Conservation (phyloP, 192 early-diverging fungal species). For the Rhizophlyctis rosea region DNA sequence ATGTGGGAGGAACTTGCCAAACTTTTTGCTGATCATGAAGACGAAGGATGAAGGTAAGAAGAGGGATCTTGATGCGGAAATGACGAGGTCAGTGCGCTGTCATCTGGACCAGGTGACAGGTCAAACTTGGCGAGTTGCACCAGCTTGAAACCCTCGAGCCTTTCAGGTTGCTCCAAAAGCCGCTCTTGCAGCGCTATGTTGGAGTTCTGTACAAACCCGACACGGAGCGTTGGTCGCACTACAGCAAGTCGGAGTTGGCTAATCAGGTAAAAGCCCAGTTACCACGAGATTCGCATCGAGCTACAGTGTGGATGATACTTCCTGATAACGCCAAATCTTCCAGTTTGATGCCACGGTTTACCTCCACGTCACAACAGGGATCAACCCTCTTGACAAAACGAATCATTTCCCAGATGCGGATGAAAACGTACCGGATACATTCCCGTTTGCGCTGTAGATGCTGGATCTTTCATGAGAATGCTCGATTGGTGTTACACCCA, state of each 20-base stretch:
- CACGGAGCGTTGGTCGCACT: slow-evolving; percentile 17
- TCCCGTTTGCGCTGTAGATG: slow-evolving; percentile 3
- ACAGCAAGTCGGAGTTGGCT: slow-evolving; percentile 5
- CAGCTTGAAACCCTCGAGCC: no score
- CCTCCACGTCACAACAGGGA: slow-evolving; percentile 6
- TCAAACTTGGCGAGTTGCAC: no score
- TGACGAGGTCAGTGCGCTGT: no score
- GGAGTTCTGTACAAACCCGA: slow-evolving; percentile 13
- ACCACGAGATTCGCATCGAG: no score
- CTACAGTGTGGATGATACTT: no score
- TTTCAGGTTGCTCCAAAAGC: background rate
- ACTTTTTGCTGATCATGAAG: slow-evolving; percentile 1
- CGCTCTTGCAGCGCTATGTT: slow-evolving; percentile 11
- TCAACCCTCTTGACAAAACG: slow-evolving; percentile 5
- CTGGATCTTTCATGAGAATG: background rate
- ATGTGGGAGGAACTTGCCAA: background rate
- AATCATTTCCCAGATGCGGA: slow-evolving; percentile 10
- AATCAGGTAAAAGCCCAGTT: background rate
- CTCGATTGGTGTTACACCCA: no score
- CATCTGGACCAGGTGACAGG: no score
- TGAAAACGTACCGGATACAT: slow-evolving; percentile 7
- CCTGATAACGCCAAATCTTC: no score
- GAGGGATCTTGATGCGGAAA: background rate
- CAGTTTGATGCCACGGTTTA: slow-evolving; percentile 10
- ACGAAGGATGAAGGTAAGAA: background rate